Evolutionary conservation across 306 rosid genomes (phyloP).

Genomic region (Lotus japonicus): DNA sequence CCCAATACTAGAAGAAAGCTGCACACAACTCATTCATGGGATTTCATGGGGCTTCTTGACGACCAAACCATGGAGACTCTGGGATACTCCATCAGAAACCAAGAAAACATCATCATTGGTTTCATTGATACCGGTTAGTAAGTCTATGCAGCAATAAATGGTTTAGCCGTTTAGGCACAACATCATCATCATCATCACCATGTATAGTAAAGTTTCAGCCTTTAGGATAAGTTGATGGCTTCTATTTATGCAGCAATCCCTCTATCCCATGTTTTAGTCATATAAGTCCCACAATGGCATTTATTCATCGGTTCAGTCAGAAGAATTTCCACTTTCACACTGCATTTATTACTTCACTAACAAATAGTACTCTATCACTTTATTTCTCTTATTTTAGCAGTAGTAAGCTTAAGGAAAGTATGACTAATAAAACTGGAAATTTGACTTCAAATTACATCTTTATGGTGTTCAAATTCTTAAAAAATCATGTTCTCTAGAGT

Average conservation of each 20-base stretch:
- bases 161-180: no score
- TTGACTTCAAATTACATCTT: not conserved
- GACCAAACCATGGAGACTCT: conserved; percentile 64
- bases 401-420: conserved; percentile 12
- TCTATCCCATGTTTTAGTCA: not conserved
- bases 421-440: not conserved
- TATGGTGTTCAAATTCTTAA: not conserved
- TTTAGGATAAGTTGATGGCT: conserved; percentile 14
- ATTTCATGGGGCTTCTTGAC: conserved; percentile 81
- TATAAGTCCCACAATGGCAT: conserved; percentile 16
- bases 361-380: conserved; percentile 14
- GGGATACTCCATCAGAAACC: conserved; percentile 63
- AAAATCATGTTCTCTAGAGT: not conserved
- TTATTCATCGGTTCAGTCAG: conserved; percentile 14
- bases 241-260: not conserved
- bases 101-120: conserved; percentile 73
- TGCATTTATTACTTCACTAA: conserved; percentile 25
- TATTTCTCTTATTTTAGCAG: conserved; percentile 7
- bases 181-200: not conserved
- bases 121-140: conserved; percentile 75
- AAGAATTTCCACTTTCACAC: conserved; percentile 20
- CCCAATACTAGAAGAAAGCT: conserved; percentile 65
- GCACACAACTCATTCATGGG: conserved; percentile 92
- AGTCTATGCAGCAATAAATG: not conserved
- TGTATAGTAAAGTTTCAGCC: not conserved